A percentile compares a stretch with the other conserved stretches of the same genome.
Conservation (phyloP, 805 yeast genomes). For the Deakozyma indianensis region DNA sequence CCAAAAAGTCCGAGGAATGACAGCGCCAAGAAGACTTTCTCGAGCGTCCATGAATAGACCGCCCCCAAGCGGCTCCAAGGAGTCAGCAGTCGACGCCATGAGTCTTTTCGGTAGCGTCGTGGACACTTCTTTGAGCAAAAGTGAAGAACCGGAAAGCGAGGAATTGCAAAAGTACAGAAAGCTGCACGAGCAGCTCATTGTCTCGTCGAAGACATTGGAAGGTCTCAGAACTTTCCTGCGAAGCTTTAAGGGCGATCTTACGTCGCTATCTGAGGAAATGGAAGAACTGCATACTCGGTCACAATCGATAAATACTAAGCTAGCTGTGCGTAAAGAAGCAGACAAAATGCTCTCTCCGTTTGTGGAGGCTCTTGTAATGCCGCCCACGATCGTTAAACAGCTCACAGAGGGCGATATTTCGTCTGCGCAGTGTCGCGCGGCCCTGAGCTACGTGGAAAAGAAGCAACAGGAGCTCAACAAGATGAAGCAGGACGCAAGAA, state of each 20-base stretch:
- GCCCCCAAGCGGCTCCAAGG: neutral
- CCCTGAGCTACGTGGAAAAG: slow-evolving; percentile 14
- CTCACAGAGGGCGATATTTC: slow-evolving; percentile 44
- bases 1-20: too few species aligned
- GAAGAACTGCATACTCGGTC: slow-evolving; percentile 44
- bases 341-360: slow-evolving; percentile 51
- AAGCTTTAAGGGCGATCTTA: slow-evolving; percentile 42
- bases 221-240: neutral
- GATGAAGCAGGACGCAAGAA: neutral
- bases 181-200: neutral
- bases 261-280: slow-evolving; percentile 44
- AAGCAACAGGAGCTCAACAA: slow-evolving; percentile 9
- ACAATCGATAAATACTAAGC: slow-evolving; percentile 30
- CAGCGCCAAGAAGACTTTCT: neutral
- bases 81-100: neutral
- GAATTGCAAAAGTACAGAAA: neutral
- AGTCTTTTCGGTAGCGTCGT: neutral
- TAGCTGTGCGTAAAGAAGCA: slow-evolving; percentile 33
- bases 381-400: slow-evolving; percentile 53
- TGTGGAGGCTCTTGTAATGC: slow-evolving; percentile 59
- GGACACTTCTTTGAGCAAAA: neutral
- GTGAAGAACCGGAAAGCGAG: neutral
- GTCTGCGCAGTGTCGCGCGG: slow-evolving; percentile 38
- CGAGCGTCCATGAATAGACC: neutral
- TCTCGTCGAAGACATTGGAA: neutral